Evolutionary conservation across 805 yeast species (phyloP), one percentile per base, ranked within the genome.

Genomic region (Candida tammaniensis): DNA sequence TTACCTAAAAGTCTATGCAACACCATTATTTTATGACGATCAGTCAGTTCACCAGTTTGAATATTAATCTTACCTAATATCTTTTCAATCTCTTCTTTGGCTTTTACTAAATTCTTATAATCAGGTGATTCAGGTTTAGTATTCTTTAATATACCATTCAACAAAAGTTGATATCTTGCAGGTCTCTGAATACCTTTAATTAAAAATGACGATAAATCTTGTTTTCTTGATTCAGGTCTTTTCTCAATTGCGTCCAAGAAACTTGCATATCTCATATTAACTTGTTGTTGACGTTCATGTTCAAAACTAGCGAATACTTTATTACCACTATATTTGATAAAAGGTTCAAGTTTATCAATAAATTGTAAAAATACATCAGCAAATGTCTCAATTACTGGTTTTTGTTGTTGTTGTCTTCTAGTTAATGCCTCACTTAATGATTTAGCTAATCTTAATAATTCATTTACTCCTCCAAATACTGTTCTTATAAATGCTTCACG

Each of bases 131-230:
- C 84, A n/a, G 82, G 81, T 34, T 72, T 76, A 0, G 98, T 88
- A 43, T 79, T 76, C 55, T 93, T 91, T 44, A 86, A 68, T 22
- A 93, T 85, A 30, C 91, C 93, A 38, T 77, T 81, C 15, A 91
- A 69, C 38, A 93, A 69, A 31, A 93, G 64, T 44, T 95, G 96
- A 61, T 93, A 93, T 46, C 98, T 72, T 7, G 97, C 98, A 20
- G 96, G 88, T 55, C 98, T 76, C 11, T 96, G 88, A 2, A 95
- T 89, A 33, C 98, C 97, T 52, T 91, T 94, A 5, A 96, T 86
- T 44, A 93, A 70, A 52, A 88, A 93, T 0, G 98, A 93, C 17
- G 91, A 85, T 35, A 93, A 80, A 59, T 94, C 97, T 40, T 91
- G 78, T 61, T 88, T 86, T 51, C 95, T 75, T 23, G 87, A 77